Conservation (phyloP, 1,139 yeast species). For the Arxiozyma telluris region DNA sequence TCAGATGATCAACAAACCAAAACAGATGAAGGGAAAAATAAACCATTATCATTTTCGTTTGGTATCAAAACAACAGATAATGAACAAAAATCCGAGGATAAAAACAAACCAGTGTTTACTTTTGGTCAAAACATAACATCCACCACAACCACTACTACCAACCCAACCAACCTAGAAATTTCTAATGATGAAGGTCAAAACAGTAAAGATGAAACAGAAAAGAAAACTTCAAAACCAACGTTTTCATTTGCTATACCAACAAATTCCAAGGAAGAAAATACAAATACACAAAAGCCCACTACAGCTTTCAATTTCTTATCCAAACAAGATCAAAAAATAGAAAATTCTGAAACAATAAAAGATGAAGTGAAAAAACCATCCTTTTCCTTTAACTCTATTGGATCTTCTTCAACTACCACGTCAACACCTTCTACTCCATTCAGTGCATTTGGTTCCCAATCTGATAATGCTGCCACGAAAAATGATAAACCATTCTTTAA, state of each 20-base stretch:
- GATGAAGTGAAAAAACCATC: neutral
- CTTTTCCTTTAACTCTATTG: neutral
- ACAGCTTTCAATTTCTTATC: neutral
- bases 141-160: neutral
- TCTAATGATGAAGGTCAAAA: neutral
- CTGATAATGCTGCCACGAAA: neutral
- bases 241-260: constrained; percentile 15
- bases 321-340: neutral
- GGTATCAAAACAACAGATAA: constrained; percentile 12
- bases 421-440: neutral
- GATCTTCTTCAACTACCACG: neutral
- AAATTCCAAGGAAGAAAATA: neutral
- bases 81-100: neutral
- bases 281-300: neutral
- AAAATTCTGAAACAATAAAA: neutral
- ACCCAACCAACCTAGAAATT: neutral
- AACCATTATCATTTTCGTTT: constrained; percentile 27
- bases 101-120: constrained; percentile 21
- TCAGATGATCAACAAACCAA: constrained; percentile 7
- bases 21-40: constrained; percentile 9
- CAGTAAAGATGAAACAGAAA: neutral
- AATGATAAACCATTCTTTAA: neutral
- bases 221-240: constrained; percentile 9
- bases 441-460: neutral
- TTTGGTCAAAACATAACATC: constrained; percentile 14